A percentile compares a stretch with the other conserved stretches of the same genome.
These are phyloP conservation scores for Fusarium mangiferae DNA, from an alignment of 2,329 filamentous ascomycete genomes.

Conservation along the genomic window DNA sequence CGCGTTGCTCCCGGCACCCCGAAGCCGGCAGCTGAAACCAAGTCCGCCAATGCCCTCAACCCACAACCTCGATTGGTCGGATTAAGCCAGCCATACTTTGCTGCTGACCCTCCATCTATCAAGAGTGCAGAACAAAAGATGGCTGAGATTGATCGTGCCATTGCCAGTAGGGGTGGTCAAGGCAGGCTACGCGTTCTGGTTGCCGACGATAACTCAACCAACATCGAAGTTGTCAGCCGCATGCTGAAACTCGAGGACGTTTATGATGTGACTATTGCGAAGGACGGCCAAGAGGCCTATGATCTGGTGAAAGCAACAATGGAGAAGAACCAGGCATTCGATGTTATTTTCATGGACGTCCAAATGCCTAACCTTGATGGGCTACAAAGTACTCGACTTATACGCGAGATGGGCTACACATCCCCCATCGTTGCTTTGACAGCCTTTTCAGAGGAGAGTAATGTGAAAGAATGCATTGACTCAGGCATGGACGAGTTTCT, in stretches of 20 bases:
- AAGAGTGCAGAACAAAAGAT: constrained; percentile 67
- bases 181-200: constrained; percentile 83
- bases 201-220: constrained; percentile 75
- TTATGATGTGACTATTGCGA: constrained; percentile 89
- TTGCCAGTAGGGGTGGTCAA: constrained; percentile 67
- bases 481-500: constrained; percentile 94
- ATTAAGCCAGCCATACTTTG: constrained; percentile 84
- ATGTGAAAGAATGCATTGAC: constrained; percentile 86
- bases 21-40: constrained; percentile 43
- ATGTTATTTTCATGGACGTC: constrained; percentile 95
- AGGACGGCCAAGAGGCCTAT: constrained; percentile 87
- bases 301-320: constrained; percentile 87
- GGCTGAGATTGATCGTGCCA: constrained; percentile 72
- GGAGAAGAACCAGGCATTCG: constrained; percentile 76
- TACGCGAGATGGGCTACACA: constrained; percentile 85
- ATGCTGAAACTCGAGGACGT: constrained; percentile 81
- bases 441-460: constrained; percentile 90
- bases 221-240: constrained; percentile 67
- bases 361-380: constrained; percentile 96
- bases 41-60: constrained; percentile 61
- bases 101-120: constrained; percentile 52
- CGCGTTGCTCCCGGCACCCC: constrained; percentile 43
- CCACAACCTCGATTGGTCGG: constrained; percentile 83
- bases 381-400: constrained; percentile 84
- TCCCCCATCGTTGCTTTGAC: constrained; percentile 91